Evolutionary conservation across 164 flowering plant species (phyloP), one percentile per base, ranked within the genome.

Genomic region (Annona cherimola): DNA sequence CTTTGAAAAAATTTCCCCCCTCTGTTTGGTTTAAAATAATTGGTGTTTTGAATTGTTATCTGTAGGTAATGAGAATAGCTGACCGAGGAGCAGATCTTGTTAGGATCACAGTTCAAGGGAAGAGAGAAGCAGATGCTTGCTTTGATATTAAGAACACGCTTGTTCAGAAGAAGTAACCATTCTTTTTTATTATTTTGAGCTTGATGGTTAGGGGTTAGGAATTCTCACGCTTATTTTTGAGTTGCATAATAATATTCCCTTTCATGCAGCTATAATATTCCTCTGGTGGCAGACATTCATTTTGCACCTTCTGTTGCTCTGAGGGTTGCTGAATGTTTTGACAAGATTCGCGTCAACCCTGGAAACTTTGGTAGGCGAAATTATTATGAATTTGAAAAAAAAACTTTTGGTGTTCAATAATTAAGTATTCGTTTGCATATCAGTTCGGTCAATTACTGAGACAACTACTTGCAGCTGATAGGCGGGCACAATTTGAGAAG

Each of bases 281-380:
- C 98, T 71, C 82, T 94, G 73, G 99, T 94, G 73, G 99, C 97
- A 62, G 99, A 94, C 83, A 94, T 94, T 77, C 98, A 94, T 79
- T 94, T 94, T 86, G 97, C 99, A 44, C 99, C 97, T 69, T 35
- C 97, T 69, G 86, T 94, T 80, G 99, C 99, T 26, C 16, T 94
- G 82, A 80, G 99, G 76, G 97, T 94, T 67, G 91, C 99, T 73
- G 99, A 94, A 74, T 94, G 99, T 81, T 92, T 92, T 80, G 97
- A 94, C 78, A 94, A 94, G 81, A 94, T 94, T 76, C 96, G 99
- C 70, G 97, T 94, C 73, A 94, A 94, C 79, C 99, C 99, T 8
- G 99, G 97, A 79, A 94, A 94, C 73, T 94, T 92, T 75, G 99
- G 99, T 94, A 86, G 55, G 40, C 18, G 50, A 43, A 4, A 46